These are phyloP conservation scores for Globisporangium iwayamae DNA, from an alignment of 352 stramenopile species.

Conservation along the genomic window DNA sequence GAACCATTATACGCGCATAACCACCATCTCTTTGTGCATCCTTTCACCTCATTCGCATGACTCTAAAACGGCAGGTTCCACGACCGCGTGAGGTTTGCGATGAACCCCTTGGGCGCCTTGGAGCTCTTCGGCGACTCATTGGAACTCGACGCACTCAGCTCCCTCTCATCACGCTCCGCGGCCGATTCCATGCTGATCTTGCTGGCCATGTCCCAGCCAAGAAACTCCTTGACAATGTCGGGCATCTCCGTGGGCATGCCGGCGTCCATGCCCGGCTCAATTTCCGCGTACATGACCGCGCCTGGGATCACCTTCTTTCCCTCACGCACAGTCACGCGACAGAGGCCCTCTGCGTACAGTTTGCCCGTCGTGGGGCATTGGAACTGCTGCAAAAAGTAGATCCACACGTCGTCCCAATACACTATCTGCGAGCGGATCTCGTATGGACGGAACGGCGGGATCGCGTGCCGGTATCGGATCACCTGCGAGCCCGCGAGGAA, in stretches of 20 bases:
- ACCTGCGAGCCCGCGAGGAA: slow-evolving; percentile 60
- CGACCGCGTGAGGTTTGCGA: slow-evolving; percentile 37
- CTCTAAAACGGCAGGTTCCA: slow-evolving; percentile 40
- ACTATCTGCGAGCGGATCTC: slow-evolving; percentile 56
- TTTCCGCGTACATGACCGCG: slow-evolving; percentile 26
- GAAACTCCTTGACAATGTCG: slow-evolving; percentile 7
- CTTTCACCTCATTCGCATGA: not conserved
- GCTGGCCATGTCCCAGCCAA: slow-evolving; percentile 26
- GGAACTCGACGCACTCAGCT: slow-evolving; percentile 5
- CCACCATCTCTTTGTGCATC: not conserved
- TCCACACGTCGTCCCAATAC: slow-evolving; percentile 55
- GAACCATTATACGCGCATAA: too few species aligned
- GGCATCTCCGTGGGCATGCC: slow-evolving; percentile 5
- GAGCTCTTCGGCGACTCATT: not conserved
- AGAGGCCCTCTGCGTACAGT: slow-evolving; percentile 51
- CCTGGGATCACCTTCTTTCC: slow-evolving; percentile 22
- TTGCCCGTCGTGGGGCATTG: slow-evolving; percentile 45
- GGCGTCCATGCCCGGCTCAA: not conserved
- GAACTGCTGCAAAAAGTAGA: slow-evolving; percentile 64
- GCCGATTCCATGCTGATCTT: slow-evolving; percentile 27
- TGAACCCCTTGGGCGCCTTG: slow-evolving; percentile 15
- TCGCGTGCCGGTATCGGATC: slow-evolving; percentile 60
- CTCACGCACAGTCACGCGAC: slow-evolving; percentile 31
- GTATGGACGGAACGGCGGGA: slow-evolving; percentile 52
- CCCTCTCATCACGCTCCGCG: slow-evolving; percentile 13